Percentiles rank a stretch among this genome's conserved stretches.
Conservation (phyloP, 495 filamentous ascomycete species). For the Aspergillus heteromorphus region DNA sequence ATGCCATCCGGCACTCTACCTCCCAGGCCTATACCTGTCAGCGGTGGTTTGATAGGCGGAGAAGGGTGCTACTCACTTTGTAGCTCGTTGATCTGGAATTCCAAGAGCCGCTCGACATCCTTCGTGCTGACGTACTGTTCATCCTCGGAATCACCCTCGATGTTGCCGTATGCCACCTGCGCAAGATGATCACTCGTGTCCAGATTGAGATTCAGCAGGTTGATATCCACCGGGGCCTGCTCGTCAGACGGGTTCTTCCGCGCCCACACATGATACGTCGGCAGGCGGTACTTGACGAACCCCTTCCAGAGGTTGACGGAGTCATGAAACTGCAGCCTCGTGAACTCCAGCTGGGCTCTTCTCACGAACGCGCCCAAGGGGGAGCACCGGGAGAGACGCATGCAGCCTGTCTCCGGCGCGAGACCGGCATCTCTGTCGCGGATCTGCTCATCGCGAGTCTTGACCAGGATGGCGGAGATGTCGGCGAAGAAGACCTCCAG, state of each 20-base stretch:
- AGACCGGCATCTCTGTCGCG: constrained; percentile 47
- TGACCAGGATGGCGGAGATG: constrained; percentile 52
- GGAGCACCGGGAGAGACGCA: constrained; percentile 59
- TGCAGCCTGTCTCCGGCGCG: constrained; percentile 35
- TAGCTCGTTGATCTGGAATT: constrained; percentile 81
- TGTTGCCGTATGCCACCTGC: constrained; percentile 57
- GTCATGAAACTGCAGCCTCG: constrained; percentile 71
- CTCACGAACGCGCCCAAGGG: constrained; percentile 83
- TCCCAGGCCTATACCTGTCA: constrained; percentile 51
- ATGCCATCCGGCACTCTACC: constrained; percentile 66
- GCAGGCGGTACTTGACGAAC: constrained; percentile 72
- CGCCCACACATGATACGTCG: constrained; percentile 66
- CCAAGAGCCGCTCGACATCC: constrained; percentile 76
- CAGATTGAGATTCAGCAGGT: constrained; percentile 41
- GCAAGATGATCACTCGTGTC: constrained; percentile 43
- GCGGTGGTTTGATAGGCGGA: constrained; percentile 4
- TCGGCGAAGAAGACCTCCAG: constrained; percentile 63
- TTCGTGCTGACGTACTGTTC: constrained; percentile 60
- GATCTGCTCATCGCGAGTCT: constrained; percentile 51
- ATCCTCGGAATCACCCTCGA: constrained; percentile 43
- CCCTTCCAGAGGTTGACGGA: constrained; percentile 69
- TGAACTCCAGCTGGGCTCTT: constrained; percentile 71
- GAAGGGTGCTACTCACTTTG: constrained; percentile 58
- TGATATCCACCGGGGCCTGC: constrained; percentile 63
- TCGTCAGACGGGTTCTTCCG: constrained; percentile 58